A percentile compares a stretch with the other conserved stretches of the same genome.
Conservation (phyloP, 2,329 filamentous ascomycete species). For the Teratosphaeria nubilosa region DNA sequence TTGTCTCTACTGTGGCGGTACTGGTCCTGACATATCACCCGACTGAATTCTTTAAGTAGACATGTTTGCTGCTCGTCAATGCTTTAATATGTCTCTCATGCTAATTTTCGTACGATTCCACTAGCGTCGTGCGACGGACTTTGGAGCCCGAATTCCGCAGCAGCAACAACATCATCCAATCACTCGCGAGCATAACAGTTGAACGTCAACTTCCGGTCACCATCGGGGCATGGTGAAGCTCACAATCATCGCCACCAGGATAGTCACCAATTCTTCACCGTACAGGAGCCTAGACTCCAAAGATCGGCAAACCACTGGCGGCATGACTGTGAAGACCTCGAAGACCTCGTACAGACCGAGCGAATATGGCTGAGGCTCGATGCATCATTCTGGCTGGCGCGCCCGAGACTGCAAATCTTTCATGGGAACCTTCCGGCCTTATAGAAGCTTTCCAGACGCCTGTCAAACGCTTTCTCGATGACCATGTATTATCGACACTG, state of each 20-base stretch:
- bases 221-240: background rate
- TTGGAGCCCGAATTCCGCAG: background rate
- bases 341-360: background rate
- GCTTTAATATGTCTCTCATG: background rate
- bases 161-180: background rate
- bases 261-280: background rate
- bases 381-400: constrained; percentile 50
- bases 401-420: constrained; percentile 44
- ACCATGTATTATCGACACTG: background rate
- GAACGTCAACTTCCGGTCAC: background rate
- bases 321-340: background rate
- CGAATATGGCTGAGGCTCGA: background rate
- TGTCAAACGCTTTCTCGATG: constrained; percentile 11
- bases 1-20: background rate
- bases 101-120: background rate
- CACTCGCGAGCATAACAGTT: background rate
- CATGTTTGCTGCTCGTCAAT: background rate
- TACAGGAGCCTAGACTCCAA: background rate
- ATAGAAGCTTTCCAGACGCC: constrained; percentile 29
- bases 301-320: background rate
- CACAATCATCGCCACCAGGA: background rate
- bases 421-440: constrained; percentile 48
- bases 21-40: no score
- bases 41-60: background rate
- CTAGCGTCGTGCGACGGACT: background rate